Evolutionary conservation across 495 filamentous ascomycete species (phyloP), one percentile per base, ranked within the genome.

Genomic region (Parathielavia hyrcaniae): DNA sequence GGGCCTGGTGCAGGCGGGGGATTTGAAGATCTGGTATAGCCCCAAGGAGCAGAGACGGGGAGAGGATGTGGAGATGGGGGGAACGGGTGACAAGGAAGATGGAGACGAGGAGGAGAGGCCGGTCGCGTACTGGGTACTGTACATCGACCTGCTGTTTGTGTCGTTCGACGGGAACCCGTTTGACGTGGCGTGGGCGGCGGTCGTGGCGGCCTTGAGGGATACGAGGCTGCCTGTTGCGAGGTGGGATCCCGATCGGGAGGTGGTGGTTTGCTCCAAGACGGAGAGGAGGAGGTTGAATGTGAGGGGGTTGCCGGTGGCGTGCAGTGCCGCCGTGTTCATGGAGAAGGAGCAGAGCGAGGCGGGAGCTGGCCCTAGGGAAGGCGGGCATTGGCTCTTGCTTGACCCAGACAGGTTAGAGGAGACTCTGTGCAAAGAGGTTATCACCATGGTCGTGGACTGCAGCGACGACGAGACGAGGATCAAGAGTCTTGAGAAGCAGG

Each of bases 371-470:
- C 40, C 41, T 1, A 55, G 36, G 11, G 61, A 64, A 38, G 77
- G 77, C 46, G 73, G 79, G 68, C 79, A 77, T 48, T 93, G 88
- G 90, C 72, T 97, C 3, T 70, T 98, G 50, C 82, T 85, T 12
- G 93, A 98, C 73, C 88, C 88, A 38, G 93, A 98, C 79, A 81
- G 86, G 34, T 85, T 93, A 59, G 93, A 98, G 72, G 93, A 97
- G 73, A 81, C 74, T 2, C 61, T 95, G 35, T 91, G 86, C 67
- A 74, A 82, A 48, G 93, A 97, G 75, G 75, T 71, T 16, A 76
- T 89, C 19, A 88, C 81, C 19, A 69, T 93, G 57, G 83, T 91
- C 48, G 81, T 96, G 36, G 86, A 90, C 67, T 79, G 81, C 56
- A 71, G 73, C 8, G 67, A 67, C 22, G 77, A 73, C 1, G 80